These are phyloP conservation scores for Bromus sterilis DNA, from an alignment of 176 grass and related monocot genomes.

Conservation along the genomic window DNA sequence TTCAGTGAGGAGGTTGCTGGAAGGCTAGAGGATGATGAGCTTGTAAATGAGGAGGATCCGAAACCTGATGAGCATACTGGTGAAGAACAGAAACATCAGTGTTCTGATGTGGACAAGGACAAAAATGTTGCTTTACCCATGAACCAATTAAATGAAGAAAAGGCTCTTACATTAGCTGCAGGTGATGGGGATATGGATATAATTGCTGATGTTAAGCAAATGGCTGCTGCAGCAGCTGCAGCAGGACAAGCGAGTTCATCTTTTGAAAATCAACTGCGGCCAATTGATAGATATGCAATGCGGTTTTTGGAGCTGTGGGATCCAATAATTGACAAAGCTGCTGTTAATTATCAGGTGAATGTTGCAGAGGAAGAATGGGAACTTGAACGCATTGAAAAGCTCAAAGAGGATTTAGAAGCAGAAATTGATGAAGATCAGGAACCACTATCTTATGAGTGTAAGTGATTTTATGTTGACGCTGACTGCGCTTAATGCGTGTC, in stretches of 20 bases:
- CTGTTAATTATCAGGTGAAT: slow-evolving; percentile 61
- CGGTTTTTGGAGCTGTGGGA: slow-evolving; percentile 93
- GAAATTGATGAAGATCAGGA: slow-evolving; percentile 99
- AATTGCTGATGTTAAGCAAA: slow-evolving; percentile 95
- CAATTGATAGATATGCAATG: slow-evolving; percentile 98
- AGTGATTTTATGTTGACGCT: slow-evolving; percentile 21
- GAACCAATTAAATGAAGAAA: slow-evolving; percentile 56
- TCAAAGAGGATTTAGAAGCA: slow-evolving; percentile 96
- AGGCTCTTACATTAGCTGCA: slow-evolving; percentile 66
- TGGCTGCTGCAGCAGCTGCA: slow-evolving; percentile 89
- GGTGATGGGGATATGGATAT: slow-evolving; percentile 94
- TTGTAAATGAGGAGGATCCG: slow-evolving; percentile 78
- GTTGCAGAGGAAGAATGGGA: slow-evolving; percentile 95
- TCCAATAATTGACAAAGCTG: slow-evolving; percentile 85
- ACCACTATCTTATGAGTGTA: slow-evolving; percentile 90
- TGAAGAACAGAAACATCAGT: slow-evolving; percentile 56
- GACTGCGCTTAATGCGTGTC: background rate
- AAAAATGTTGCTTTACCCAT: slow-evolving; percentile 30
- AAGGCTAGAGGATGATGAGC: slow-evolving; percentile 68
- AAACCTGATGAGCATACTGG: slow-evolving; percentile 51
- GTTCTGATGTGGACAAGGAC: slow-evolving; percentile 50
- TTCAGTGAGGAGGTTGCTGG: slow-evolving; percentile 84
- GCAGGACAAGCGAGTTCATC: slow-evolving; percentile 94
- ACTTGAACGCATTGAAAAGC: slow-evolving; percentile 93
- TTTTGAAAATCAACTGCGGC: slow-evolving; percentile 94